Base-by-base conservation (phyloP, 805 yeast species). In the Blastobotrys parvus region DNA sequence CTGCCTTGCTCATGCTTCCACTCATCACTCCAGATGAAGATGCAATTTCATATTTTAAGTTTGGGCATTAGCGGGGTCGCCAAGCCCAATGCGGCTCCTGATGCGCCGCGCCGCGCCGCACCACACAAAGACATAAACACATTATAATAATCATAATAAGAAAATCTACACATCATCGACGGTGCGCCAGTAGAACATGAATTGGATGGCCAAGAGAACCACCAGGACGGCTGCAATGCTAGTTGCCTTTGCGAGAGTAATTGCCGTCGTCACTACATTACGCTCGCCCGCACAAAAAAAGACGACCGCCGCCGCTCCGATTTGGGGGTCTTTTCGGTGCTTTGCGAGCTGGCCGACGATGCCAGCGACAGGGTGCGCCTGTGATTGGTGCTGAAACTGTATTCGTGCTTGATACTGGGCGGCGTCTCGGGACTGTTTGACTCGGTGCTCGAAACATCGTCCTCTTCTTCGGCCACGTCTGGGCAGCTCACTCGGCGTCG, bases 231-330 rank as follows among this genome's bases (percentile, higher is more conserved):
- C 34, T 31, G 17, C n/a, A 11, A 31, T 11, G 17, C 6, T 10
- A 7, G 6, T n/a, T 16, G 29, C 20, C 3, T 7, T 19, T 21
- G 45, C 45, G 45, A 43, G 35, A 21, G 39, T 32, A 43, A 39
- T 10, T 22, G 39, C 45, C 38, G 45, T 35, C 38, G 15, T 4
- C 19, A 17, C 25, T 42, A 43, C 4, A 16, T 39, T 33, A 38
- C 42, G 17, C 42, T 33, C 45, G 45, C 45, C 34, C 25, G 36
- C 22, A 39, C 41, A 33, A 43, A 43, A 43, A 43, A 43, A 38
- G 45, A 38, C 32, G 30, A 4, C 6, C 18, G 4, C n/a, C 21
- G 13, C 22, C 37, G 20, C 21, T 17, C 17, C 7, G 10, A 4
- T 17, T n/a, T 16, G 7, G 20, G 10, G 5, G 13, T 34, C 22